phyloP scores from a whole-genome alignment of 2,329 filamentous ascomycete genomes.

The Pyrenochaeta sp. region DNA sequence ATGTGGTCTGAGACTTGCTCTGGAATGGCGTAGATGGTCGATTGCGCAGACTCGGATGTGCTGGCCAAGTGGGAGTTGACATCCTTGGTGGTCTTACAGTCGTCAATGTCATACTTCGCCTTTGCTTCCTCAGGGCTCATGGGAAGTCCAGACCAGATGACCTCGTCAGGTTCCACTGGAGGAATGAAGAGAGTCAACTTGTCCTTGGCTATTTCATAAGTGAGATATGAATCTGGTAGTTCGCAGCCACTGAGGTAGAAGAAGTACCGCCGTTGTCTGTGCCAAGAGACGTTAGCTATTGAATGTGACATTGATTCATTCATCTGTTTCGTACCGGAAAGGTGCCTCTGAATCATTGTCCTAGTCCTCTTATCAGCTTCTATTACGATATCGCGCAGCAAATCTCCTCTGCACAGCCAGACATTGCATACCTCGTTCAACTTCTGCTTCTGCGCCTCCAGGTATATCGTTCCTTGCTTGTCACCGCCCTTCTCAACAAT shows the following conservation, averaged over 20 bases:
- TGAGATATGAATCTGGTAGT: constrained; percentile 79
- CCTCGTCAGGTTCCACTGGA: constrained; percentile 82
- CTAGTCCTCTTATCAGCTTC: constrained; percentile 33
- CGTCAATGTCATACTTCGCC: constrained; percentile 71
- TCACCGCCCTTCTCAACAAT: constrained; percentile 72
- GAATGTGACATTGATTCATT: neutral
- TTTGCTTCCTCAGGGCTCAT: constrained; percentile 78
- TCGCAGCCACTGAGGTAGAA: constrained; percentile 92
- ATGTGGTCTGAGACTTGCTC: constrained; percentile 77
- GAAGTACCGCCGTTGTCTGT: constrained; percentile 87
- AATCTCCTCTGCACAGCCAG: neutral
- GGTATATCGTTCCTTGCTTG: constrained; percentile 78
- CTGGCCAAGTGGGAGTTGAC: constrained; percentile 76
- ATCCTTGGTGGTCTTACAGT: constrained; percentile 75
- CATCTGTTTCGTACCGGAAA: constrained; percentile 69
- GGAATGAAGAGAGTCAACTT: constrained; percentile 90
- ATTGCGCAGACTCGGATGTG: constrained; percentile 56
- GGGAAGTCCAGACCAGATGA: constrained; percentile 93
- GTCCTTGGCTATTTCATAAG: constrained; percentile 79
- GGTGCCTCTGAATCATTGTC: constrained; percentile 86
- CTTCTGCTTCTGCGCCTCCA: constrained; percentile 83
- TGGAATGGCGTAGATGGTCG: constrained; percentile 77
- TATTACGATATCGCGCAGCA: neutral
- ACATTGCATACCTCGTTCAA: constrained; percentile 70
- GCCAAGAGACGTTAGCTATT: neutral